Percentiles rank a stretch among this genome's conserved stretches.
These are phyloP conservation scores for Quambalaria eucalypti DNA, from an alignment of 1,284 basidiomycete genomes.

Conservation along the genomic window DNA sequence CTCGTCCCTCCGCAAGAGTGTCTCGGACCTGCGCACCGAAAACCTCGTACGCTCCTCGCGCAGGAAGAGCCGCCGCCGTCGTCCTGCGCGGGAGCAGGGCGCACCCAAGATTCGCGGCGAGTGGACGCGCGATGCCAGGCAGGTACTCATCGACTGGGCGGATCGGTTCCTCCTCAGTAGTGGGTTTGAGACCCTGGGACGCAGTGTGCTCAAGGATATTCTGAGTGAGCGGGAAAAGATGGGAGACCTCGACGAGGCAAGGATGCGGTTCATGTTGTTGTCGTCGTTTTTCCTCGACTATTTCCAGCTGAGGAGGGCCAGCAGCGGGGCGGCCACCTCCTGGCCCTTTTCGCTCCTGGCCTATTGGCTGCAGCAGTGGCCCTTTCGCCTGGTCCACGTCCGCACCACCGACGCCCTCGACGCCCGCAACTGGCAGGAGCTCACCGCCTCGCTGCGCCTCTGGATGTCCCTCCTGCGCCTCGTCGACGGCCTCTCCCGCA, in stretches of 20 bases:
- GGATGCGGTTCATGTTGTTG: constrained; percentile 37
- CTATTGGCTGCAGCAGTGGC: constrained; percentile 42
- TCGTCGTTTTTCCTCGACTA: constrained; percentile 43
- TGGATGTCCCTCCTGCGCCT: constrained; percentile 41
- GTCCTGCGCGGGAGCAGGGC: constrained; percentile 30
- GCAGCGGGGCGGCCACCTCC: neutral
- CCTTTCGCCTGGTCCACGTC: constrained; percentile 36
- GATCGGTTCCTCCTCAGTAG: constrained; percentile 34
- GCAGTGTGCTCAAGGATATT: constrained; percentile 39
- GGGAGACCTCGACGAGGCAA: constrained; percentile 38
- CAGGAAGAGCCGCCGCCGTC: constrained; percentile 21
- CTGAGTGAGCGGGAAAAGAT: constrained; percentile 41
- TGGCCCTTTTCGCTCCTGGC: constrained; percentile 32
- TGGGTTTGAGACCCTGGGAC: constrained; percentile 31
- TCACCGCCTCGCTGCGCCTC: constrained; percentile 33
- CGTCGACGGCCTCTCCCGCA: constrained; percentile 34
- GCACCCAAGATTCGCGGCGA: constrained; percentile 22
- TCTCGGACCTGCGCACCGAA: constrained; percentile 26
- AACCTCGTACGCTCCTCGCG: constrained; percentile 18
- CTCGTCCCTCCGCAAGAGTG: constrained; percentile 26
- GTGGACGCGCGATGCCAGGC: constrained; percentile 31
- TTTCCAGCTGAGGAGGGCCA: constrained; percentile 26
- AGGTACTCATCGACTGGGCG: constrained; percentile 30
- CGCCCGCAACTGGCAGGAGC: constrained; percentile 38
- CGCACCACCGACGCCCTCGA: constrained; percentile 31